Evolutionary conservation across 176 grass and related monocot species (phyloP).

Genomic region (Oryza officinalis): DNA sequence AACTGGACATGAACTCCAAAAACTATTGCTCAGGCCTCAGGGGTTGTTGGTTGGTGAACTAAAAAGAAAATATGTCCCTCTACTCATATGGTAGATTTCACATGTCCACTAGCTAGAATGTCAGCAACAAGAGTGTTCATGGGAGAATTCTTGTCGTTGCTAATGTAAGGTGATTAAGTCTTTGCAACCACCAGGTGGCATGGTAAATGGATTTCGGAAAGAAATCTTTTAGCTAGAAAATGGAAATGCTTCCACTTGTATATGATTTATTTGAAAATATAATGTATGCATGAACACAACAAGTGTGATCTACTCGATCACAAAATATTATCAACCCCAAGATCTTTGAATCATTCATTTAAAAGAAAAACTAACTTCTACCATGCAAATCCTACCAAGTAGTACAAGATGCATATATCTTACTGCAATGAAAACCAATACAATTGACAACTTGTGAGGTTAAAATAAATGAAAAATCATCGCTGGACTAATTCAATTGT

Average conservation of each 20-base stretch:
- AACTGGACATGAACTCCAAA: neutral
- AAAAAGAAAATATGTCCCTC: neutral
- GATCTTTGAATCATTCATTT: conserved; percentile 4
- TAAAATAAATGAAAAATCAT: neutral
- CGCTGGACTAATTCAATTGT: conserved; percentile 16
- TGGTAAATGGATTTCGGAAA: neutral
- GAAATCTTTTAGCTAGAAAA: neutral
- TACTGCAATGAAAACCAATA: neutral
- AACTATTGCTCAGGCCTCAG: neutral
- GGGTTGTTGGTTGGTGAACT: neutral
- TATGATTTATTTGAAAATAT: neutral
- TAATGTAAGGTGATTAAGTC: no score
- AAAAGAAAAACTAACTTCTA: neutral
- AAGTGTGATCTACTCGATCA: neutral
- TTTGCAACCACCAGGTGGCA: neutral
- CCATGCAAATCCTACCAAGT: neutral
- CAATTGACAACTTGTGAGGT: neutral
- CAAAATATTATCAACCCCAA: neutral
- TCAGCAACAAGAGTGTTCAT: neutral
- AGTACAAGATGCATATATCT: neutral
- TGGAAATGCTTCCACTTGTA: neutral
- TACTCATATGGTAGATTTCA: neutral
- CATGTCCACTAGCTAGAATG: neutral
- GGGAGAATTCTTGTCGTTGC: neutral
- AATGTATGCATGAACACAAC: neutral